phyloP scores from a whole-genome alignment of 2,329 filamentous ascomycete species.

The Falciphora oryzae region DNA sequence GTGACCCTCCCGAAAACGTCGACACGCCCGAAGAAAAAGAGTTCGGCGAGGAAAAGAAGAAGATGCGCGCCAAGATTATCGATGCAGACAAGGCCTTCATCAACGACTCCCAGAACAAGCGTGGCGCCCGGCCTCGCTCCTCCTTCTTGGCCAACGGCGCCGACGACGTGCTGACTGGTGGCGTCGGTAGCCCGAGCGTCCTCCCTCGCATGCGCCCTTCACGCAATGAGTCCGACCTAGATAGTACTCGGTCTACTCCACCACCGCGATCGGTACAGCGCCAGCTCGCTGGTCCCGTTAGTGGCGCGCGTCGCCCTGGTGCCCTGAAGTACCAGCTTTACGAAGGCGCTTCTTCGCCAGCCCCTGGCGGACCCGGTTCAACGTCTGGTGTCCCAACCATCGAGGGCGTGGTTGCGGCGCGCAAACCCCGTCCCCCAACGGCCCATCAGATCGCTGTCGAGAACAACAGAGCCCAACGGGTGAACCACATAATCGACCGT shows the following conservation, averaged over 20 bases:
- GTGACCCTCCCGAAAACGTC: slow-evolving; percentile 65
- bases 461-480: slow-evolving; percentile 68
- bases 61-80: slow-evolving; percentile 68
- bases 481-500: slow-evolving; percentile 77
- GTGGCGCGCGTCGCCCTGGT: neutral
- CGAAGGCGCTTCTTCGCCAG: slow-evolving; percentile 51
- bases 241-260: slow-evolving; percentile 47
- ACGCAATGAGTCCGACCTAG: slow-evolving; percentile 53
- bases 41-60: slow-evolving; percentile 68
- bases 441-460: slow-evolving; percentile 79
- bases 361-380: neutral
- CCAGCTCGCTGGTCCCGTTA: slow-evolving; percentile 16
- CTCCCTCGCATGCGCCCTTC: slow-evolving; percentile 58
- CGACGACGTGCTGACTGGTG: slow-evolving; percentile 13
- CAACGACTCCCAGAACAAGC: slow-evolving; percentile 54
- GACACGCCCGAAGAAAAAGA: slow-evolving; percentile 64
- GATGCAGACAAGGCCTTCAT: slow-evolving; percentile 68
- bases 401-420: slow-evolving; percentile 45
- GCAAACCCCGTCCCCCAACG: slow-evolving; percentile 69
- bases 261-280: slow-evolving; percentile 36
- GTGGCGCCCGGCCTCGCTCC: slow-evolving; percentile 37
- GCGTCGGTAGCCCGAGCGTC: slow-evolving; percentile 39
- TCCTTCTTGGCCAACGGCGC: slow-evolving; percentile 17
- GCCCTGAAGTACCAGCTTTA: slow-evolving; percentile 52
- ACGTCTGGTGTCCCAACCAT: slow-evolving; percentile 40